Evolutionary conservation across 2,329 filamentous ascomycete species (phyloP).

Genomic region (Fusarium neocosmosporiellum): DNA sequence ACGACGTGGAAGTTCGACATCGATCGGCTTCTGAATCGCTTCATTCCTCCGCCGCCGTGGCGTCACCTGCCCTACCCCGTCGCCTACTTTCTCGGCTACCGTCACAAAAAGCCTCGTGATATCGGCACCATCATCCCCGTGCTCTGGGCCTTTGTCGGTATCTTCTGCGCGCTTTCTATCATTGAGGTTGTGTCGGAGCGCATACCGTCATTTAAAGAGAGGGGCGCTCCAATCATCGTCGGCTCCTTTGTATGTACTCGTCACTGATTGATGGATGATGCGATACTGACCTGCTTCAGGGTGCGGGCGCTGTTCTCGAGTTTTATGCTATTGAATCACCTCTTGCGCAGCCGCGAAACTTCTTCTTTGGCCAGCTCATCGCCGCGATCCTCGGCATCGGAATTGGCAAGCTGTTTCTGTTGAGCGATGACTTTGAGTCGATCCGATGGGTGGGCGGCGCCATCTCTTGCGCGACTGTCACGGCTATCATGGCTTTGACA

Average conservation of each 20-base stretch:
- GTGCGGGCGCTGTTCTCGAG: slow-evolving; percentile 79
- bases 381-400: slow-evolving; percentile 69
- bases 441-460: slow-evolving; percentile 74
- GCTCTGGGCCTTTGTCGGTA: slow-evolving; percentile 73
- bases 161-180: slow-evolving; percentile 69
- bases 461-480: slow-evolving; percentile 72
- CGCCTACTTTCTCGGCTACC: slow-evolving; percentile 76
- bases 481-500: slow-evolving; percentile 74
- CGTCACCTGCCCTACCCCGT: slow-evolving; percentile 72
- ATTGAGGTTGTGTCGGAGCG: slow-evolving; percentile 68
- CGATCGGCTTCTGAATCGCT: slow-evolving; percentile 79
- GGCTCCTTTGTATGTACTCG: slow-evolving; percentile 72
- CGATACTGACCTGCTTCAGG: slow-evolving; percentile 55
- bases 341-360: slow-evolving; percentile 78
- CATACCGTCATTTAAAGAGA: slow-evolving; percentile 63
- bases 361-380: slow-evolving; percentile 74
- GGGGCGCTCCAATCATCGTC: slow-evolving; percentile 70
- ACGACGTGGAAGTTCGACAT: slow-evolving; percentile 73
- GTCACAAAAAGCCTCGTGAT: slow-evolving; percentile 51
- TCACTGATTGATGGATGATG: background rate
- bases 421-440: slow-evolving; percentile 58
- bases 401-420: slow-evolving; percentile 73
- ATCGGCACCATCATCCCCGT: slow-evolving; percentile 69
- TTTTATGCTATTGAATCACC: slow-evolving; percentile 79
- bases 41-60: slow-evolving; percentile 74